These are phyloP conservation scores for Marasmius tenuissimus DNA, from an alignment of 1,284 basidiomycete species.

Conservation along the genomic window DNA sequence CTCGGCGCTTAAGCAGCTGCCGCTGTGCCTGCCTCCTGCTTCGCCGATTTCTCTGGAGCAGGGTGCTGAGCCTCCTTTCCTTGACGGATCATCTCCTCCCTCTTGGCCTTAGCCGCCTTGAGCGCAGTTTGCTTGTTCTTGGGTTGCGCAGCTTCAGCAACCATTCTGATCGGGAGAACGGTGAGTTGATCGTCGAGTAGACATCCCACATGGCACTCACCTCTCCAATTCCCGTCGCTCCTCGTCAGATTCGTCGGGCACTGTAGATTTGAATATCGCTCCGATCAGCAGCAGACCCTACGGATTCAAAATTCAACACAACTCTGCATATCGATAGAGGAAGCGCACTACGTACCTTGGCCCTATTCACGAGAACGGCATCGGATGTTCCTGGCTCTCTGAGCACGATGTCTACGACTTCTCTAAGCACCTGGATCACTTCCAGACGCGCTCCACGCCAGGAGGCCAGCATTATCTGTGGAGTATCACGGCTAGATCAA, in stretches of 20 bases:
- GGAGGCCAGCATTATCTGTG: constrained; percentile 86
- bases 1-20: constrained; percentile 9
- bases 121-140: constrained; percentile 56
- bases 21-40: constrained; percentile 18
- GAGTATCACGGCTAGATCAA: constrained; percentile 1
- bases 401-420: constrained; percentile 79
- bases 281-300: constrained; percentile 83
- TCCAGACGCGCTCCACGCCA: constrained; percentile 95
- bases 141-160: constrained; percentile 67
- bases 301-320: constrained; percentile 2
- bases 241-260: constrained; percentile 87
- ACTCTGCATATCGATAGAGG: neutral
- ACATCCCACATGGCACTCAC: constrained; percentile 34
- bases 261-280: constrained; percentile 80
- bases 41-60: constrained; percentile 15
- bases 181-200: constrained; percentile 6
- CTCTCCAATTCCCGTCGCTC: constrained; percentile 91
- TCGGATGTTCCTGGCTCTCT: constrained; percentile 77
- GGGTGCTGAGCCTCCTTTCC: constrained; percentile 2
- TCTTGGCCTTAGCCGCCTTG: constrained; percentile 40
- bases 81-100: constrained; percentile 33
- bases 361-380: constrained; percentile 70
- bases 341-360: constrained; percentile 59
- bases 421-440: constrained; percentile 81
- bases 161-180: constrained; percentile 47